Percentiles rank a stretch among this genome's conserved stretches.
Evolutionary conservation across 2,329 filamentous ascomycete species (phyloP).

Genomic region (Mycosphaerella sp.): DNA sequence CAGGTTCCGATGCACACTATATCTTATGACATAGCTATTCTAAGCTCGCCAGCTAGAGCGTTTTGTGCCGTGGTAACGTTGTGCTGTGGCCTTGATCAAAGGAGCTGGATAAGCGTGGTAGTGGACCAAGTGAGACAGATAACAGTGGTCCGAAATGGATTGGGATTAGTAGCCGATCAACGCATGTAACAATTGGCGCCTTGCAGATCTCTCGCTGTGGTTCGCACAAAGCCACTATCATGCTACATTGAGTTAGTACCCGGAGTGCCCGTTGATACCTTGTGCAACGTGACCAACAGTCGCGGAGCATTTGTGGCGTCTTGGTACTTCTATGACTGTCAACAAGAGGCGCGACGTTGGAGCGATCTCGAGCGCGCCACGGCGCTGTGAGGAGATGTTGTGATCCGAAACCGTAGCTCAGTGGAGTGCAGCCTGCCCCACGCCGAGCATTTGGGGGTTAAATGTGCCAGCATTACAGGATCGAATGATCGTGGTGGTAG

Average conservation of each 20-base stretch:
- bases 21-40: conserved; percentile 3
- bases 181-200: conserved; percentile 2
- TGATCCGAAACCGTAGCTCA: neutral
- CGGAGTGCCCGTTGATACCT: neutral
- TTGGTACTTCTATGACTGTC: neutral
- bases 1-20: neutral
- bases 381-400: neutral
- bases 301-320: neutral
- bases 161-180: conserved; percentile 5
- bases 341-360: neutral
- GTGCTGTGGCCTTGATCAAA: conserved; percentile 8
- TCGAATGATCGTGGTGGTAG: neutral
- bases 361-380: neutral
- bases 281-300: neutral
- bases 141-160: neutral
- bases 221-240: conserved; percentile 1
- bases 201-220: conserved; percentile 3
- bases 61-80: conserved; percentile 12
- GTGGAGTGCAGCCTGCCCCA: neutral
- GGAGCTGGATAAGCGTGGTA: neutral
- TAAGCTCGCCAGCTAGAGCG: conserved; percentile 3
- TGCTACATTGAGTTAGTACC: neutral
- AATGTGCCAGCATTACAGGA: neutral
- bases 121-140: conserved; percentile 7
- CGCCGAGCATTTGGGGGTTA: neutral